Base-by-base conservation (phyloP, 2,329 filamentous ascomycete genomes). In the Penicillium sp. region DNA sequence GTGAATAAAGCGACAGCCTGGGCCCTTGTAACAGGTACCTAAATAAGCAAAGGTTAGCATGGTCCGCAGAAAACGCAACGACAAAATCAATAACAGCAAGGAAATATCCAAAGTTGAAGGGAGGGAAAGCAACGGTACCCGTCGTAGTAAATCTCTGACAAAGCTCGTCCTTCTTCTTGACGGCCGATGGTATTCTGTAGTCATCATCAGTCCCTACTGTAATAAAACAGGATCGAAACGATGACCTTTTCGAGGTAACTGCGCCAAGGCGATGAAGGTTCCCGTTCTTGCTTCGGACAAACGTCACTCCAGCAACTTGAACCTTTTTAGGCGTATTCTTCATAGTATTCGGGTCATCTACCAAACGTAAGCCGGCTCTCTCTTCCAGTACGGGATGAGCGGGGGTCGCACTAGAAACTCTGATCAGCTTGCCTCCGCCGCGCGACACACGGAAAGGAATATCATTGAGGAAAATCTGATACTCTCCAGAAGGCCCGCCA, bases 11-110 rank as follows among this genome's bases (percentile, higher is more conserved):
- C 86, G 89, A 78, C 95, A 99, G 52, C 80, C 82, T 7, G 90
- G 90, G 62, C 94, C 93, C 77, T 92, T 92, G 60, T 88, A 83
- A 77, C 95, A 99, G 67, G 89, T 90, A 81, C 95, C 95, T 97
- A 76, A 60, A 63, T 54, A 66, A 84, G 83, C 69, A 73, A 69
- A 72, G 75, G 79, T 79, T 44, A 65, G 63, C 44, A 56, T 26
- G 26, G 26, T 26, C 44, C 13, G 45, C 51, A 56, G 30, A 30
- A 44, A 53, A 62, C 62, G 63, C 66, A 62, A 69, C 11, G 38
- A 30, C 57, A 50, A 64, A 58, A 48, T 56, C 44, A 23, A 31
- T 11, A 60, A 61, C 49, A 64, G 62, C 58, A 53, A 62, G 63
- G 62, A 65, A 61, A 46, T 53, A 49, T 60, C 62, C 64, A 54